These are phyloP conservation scores for Dendrothele bispora DNA, from an alignment of 768 basidiomycete species.

Conservation along the genomic window DNA sequence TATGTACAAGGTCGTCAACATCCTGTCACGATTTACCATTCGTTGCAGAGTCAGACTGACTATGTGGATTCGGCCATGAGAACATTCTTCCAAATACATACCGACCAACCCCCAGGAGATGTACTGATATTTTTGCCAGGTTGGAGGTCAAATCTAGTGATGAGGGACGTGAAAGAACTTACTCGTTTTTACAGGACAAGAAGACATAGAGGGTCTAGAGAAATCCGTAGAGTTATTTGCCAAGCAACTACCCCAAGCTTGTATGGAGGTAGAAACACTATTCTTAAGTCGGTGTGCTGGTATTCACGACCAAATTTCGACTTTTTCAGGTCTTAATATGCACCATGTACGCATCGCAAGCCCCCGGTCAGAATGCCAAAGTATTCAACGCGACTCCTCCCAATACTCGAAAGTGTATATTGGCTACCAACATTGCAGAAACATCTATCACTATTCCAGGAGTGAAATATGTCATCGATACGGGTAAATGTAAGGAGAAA, in stretches of 20 bases:
- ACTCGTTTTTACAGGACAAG: constrained; percentile 79
- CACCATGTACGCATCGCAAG: constrained; percentile 86
- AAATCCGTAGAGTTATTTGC: constrained; percentile 71
- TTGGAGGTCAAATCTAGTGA: constrained; percentile 18
- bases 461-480: constrained; percentile 93
- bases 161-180: too few species aligned
- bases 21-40: constrained; percentile 83
- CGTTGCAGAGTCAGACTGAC: constrained; percentile 71
- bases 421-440: constrained; percentile 98
- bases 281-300: constrained; percentile 9
- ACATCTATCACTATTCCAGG: constrained; percentile 98
- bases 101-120: constrained; percentile 77
- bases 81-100: constrained; percentile 93
- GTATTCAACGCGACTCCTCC: constrained; percentile 71
- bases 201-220: constrained; percentile 90
- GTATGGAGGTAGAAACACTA: constrained; percentile 56
- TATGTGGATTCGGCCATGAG: constrained; percentile 88
- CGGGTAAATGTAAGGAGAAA: constrained; percentile 96
- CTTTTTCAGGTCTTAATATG: constrained; percentile 62
- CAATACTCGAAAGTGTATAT: constrained; percentile 83
- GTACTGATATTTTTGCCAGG: constrained; percentile 93
- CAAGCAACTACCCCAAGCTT: constrained; percentile 62
- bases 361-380: constrained; percentile 71
- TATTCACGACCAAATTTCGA: constrained; percentile 1
- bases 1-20: constrained; percentile 94